Base-by-base conservation (phyloP, 2,329 filamentous ascomycete genomes). In the Aspergillus persii region DNA sequence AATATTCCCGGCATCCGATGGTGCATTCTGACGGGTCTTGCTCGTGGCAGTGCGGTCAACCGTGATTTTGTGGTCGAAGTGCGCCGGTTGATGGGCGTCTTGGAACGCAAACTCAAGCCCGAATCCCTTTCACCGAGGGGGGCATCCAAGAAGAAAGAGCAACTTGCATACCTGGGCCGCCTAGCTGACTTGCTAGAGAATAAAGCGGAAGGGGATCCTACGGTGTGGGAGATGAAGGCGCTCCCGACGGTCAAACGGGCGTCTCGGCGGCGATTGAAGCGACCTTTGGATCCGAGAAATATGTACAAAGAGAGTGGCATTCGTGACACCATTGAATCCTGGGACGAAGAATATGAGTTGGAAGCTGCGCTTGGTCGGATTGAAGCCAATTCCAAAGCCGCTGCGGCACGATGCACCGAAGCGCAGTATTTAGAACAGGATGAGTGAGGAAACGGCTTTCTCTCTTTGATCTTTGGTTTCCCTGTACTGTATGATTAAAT, bases 1-100 rank as follows among this genome's bases (percentile, higher is more conserved):
- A 70, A 76, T 33, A 55, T 73, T 7, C 66, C 68, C n/a, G 76
- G 76, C 2, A 61, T 77, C 2, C 74, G 75, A 52, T 78, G 76
- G 76, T 76, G 74, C 52, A 68, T 78, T 46, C 54, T 77, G 54
- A 74, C 74, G 2, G 72, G 68, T n/a, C 64, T 78, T 27, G 66
- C 71, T 30, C 72, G 75, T 30, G 60, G 63, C 2, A 74, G 71
- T 33, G 68, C 71, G 11, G 56, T 72, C 27, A 69, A 59, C 44
- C 68, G 57, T 27, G 67, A 73, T 51, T 70, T 78, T 30, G 61
- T 76, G 2, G 70, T 69, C 18, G 76, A 78, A 56, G 66, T 69
- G 8, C 64, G 68, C 30, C 70, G 71, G 5, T 53, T 72, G 30
- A 47, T 74, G 27, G 66, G 61, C 8, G 53, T 58, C 54, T 55